Percentiles rank a stretch among this genome's conserved stretches.
These are phyloP conservation scores for Colletotrichum tamarilloi DNA, from an alignment of 2,329 filamentous ascomycete genomes.

Conservation along the genomic window DNA sequence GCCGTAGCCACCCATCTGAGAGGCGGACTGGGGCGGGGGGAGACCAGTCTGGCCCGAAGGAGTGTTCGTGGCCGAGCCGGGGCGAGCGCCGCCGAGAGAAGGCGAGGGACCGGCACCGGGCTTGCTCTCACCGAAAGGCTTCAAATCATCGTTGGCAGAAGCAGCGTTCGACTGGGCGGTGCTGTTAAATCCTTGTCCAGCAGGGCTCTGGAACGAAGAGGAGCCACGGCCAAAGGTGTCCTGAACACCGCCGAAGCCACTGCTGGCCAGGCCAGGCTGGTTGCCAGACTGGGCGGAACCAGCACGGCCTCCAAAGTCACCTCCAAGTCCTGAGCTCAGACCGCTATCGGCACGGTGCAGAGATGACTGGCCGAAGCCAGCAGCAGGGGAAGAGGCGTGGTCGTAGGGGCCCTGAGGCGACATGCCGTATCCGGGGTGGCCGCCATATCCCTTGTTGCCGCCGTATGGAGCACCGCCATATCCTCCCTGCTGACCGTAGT, in stretches of 20 bases:
- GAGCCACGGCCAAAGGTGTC: constrained; percentile 66
- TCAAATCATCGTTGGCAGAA: constrained; percentile 63
- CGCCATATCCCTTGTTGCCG: constrained; percentile 68
- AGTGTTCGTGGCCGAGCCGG: constrained; percentile 67
- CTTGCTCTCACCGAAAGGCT: constrained; percentile 70
- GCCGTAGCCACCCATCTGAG: constrained; percentile 66
- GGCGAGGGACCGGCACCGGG: constrained; percentile 65
- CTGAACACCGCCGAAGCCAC: constrained; percentile 64
- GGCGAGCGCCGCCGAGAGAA: constrained; percentile 65
- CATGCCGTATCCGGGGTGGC: constrained; percentile 65
- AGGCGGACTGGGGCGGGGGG: constrained; percentile 65
- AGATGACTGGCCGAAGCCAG: constrained; percentile 64
- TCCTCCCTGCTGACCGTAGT: constrained; percentile 65
- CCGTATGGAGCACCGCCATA: constrained; percentile 63
- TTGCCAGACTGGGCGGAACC: constrained; percentile 60
- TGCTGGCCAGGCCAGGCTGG: constrained; percentile 61
- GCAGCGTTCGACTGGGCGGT: constrained; percentile 59
- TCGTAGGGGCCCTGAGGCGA: constrained; percentile 68
- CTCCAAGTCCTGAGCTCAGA: constrained; percentile 60
- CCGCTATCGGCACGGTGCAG: constrained; percentile 63
- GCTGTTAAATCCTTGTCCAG: constrained; percentile 63
- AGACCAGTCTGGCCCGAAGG: constrained; percentile 63
- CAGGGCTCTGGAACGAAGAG: constrained; percentile 66
- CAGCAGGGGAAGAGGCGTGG: constrained; percentile 64
- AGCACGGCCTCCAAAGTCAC: constrained; percentile 64